Base-by-base conservation (phyloP, 352 stramenopile genomes). In the Phytophthora ramorum region DNA sequence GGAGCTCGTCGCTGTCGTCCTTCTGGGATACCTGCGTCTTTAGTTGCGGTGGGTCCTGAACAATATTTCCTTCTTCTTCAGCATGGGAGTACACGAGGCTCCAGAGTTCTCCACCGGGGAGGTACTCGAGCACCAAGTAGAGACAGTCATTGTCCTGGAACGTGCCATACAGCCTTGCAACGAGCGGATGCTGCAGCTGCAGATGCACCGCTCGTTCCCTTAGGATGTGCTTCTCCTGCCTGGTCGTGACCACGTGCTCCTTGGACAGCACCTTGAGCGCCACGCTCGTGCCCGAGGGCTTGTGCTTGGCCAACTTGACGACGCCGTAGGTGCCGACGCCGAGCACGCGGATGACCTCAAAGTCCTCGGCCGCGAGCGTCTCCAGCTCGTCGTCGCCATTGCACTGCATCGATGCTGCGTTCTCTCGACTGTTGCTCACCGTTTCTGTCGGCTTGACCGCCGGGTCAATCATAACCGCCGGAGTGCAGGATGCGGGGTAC, bases 61-160 rank as follows among this genome's bases (percentile, higher is more conserved):
- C 52, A 26, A 12, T 49, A 7, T 78, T 61, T 0, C 69, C 44
- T 7, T 70, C 44, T 2, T 65, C 45, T 50, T 76, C 66, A 30
- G 51, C 63, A 20, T 73, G 63, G 37, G 71, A 76, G 56, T 95
- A 91, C 14, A 95, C 78, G 32, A 92, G 59, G 38, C 79, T 91
- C 71, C 76, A 95, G 28, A 96, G 76, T 63, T 96, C 87, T 12
- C 89, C 89, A 34, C 89, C 89, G 0, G 85, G 78, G 10, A 91
- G 64, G 56, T 90, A 92, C 62, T 95, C 86, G 17, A 96, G 79
- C 37, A 92, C 77, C 7, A 97, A 67, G 63, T 93, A 97, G 14
- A 96, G 60, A 52, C 81, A 91, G 44, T 93, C 80, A 28, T 88
- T 73, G 63, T 97, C 89, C 63, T 95, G 87, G 59, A 96, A 94